Conservation (phyloP, 306 rosid species). For the Dalbergia oliveri region DNA sequence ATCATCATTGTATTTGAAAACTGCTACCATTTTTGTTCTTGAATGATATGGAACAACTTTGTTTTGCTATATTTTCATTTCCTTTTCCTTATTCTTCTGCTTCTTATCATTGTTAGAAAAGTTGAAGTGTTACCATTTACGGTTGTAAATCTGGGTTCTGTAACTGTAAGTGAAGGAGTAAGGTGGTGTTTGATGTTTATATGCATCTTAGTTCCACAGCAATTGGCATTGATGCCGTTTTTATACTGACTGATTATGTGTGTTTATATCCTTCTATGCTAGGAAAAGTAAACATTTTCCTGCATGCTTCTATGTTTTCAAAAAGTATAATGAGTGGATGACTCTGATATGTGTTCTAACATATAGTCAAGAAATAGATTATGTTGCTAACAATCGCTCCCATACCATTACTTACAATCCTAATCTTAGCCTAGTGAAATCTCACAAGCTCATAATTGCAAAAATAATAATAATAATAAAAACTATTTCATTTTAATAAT, state of each 20-base stretch:
- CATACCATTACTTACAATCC: not conserved
- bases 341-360: not conserved
- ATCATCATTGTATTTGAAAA: not conserved
- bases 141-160: not conserved
- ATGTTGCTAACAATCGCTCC: not conserved
- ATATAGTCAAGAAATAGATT: not conserved
- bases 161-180: no score
- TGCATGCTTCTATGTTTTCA: not conserved
- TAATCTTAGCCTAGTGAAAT: constrained; percentile 11
- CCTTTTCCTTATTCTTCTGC: not conserved
- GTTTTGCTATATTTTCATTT: not conserved
- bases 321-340: not conserved
- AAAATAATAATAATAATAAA: not conserved
- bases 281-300: constrained; percentile 13
- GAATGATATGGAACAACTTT: not conserved
- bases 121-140: not conserved
- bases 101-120: not conserved
- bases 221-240: not conserved
- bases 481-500: constrained; percentile 39
- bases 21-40: not conserved
- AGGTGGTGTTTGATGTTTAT: not conserved
- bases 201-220: constrained; percentile 6
- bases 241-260: not conserved
- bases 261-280: constrained; percentile 2
- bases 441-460: not conserved